Percentiles rank a stretch among this genome's conserved stretches.
Conservation (phyloP, 2,329 filamentous ascomycete species). For the Coleophoma cylindrospora region DNA sequence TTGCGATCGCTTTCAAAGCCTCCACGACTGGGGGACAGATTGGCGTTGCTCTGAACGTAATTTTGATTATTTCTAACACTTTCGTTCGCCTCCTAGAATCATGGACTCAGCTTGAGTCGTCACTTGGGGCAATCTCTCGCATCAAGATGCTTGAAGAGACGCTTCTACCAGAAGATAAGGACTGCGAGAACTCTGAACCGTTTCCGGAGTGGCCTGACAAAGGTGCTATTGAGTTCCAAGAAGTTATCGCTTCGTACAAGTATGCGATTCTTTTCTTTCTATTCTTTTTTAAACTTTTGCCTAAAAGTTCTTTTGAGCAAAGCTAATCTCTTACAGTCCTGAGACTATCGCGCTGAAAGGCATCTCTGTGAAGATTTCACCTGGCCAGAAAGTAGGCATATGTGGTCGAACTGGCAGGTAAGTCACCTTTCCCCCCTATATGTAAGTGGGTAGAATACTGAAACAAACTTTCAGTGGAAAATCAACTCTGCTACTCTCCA, state of each 20-base stretch:
- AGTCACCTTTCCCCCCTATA: neutral
- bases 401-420: slow-evolving; percentile 45
- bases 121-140: slow-evolving; percentile 50
- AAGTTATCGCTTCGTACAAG: slow-evolving; percentile 22
- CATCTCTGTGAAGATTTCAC: slow-evolving; percentile 38
- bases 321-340: slow-evolving; percentile 1
- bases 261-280: neutral
- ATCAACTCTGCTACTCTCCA: slow-evolving; percentile 35
- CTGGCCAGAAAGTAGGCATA: slow-evolving; percentile 42
- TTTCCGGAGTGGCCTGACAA: slow-evolving; percentile 24
- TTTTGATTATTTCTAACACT: slow-evolving; percentile 15
- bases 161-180: slow-evolving; percentile 28
- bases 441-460: slow-evolving; percentile 1
- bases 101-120: slow-evolving; percentile 54
- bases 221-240: slow-evolving; percentile 26
- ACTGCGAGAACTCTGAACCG: slow-evolving; percentile 2
- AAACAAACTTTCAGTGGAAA: slow-evolving; percentile 27
- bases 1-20: slow-evolving; percentile 10
- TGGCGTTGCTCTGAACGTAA: slow-evolving; percentile 19
- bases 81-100: slow-evolving; percentile 27
- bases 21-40: slow-evolving; percentile 13
- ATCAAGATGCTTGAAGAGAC: slow-evolving; percentile 31
- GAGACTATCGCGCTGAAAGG: slow-evolving; percentile 5
- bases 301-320: neutral
- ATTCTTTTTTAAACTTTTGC: neutral